phyloP scores from a whole-genome alignment of 2,329 filamentous ascomycete genomes.

The Sporothrix dimorphospora region DNA sequence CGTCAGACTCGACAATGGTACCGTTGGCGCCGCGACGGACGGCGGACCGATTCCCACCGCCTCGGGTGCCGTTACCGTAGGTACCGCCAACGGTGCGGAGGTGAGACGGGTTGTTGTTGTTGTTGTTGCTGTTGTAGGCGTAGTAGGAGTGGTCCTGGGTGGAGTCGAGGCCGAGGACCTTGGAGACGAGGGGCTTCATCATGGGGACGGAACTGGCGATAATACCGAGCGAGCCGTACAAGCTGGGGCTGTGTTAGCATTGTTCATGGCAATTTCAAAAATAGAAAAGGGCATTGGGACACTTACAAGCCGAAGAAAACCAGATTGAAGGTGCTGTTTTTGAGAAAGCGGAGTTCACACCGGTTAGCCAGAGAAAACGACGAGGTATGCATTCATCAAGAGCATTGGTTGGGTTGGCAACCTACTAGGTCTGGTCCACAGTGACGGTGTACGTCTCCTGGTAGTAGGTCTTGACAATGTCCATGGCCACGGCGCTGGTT shows the following conservation, averaged over 20 bases:
- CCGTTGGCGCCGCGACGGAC: background rate
- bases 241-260: slow-evolving; percentile 36
- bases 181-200: slow-evolving; percentile 44
- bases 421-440: slow-evolving; percentile 43
- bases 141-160: slow-evolving; percentile 27
- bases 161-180: slow-evolving; percentile 37
- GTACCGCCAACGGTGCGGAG: background rate
- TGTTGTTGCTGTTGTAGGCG: slow-evolving; percentile 24
- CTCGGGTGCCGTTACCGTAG: slow-evolving; percentile 7
- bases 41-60: background rate
- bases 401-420: background rate
- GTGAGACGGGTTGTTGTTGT: slow-evolving; percentile 5
- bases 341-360: background rate
- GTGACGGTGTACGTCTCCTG: slow-evolving; percentile 42
- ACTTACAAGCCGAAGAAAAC: slow-evolving; percentile 40
- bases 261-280: slow-evolving; percentile 28
- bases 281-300: background rate
- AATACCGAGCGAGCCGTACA: slow-evolving; percentile 48
- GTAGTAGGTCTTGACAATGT: slow-evolving; percentile 46
- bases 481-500: slow-evolving; percentile 45
- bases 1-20: background rate
- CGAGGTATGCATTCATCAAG: too few species aligned
- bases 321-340: slow-evolving; percentile 18
- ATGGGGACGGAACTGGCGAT: slow-evolving; percentile 47
- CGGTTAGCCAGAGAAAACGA: slow-evolving; percentile 28